A percentile compares a stretch with the other conserved stretches of the same genome.
phyloP scores from a whole-genome alignment of 179 eudicot genomes.

The Heliamphora ciliata region DNA sequence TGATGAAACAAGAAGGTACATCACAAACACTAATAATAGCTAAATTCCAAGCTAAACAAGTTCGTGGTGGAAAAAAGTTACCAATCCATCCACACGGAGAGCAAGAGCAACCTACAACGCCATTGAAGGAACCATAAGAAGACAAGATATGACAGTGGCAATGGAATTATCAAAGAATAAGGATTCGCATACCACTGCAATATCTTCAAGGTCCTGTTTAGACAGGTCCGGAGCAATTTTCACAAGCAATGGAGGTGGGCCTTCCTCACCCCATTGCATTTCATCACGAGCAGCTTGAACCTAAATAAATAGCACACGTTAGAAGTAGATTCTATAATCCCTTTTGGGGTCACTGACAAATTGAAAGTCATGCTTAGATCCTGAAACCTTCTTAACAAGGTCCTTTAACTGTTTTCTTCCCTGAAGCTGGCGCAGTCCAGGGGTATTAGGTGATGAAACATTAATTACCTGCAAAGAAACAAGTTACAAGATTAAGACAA shows the following conservation, averaged over 20 bases:
- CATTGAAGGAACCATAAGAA: constrained; percentile 27
- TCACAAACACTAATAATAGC: not conserved
- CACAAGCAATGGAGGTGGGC: constrained; percentile 97
- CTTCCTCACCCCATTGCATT: constrained; percentile 99
- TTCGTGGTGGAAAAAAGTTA: constrained; percentile 22
- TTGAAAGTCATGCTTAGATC: not conserved
- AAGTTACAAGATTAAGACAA: constrained; percentile 4
- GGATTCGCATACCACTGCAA: constrained; percentile 63
- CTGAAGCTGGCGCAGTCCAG: constrained; percentile 95
- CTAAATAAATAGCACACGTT: constrained; percentile 27
- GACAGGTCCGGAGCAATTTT: constrained; percentile 99
- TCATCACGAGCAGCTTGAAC: constrained; percentile 99
- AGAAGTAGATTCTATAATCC: not conserved
- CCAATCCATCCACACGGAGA: constrained; percentile 95
- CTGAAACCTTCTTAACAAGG: constrained; percentile 82
- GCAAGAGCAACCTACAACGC: constrained; percentile 81
- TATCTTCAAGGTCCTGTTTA: constrained; percentile 95
- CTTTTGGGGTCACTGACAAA: not conserved
- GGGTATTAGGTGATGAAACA: constrained; percentile 96
- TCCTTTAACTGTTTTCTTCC: constrained; percentile 97
- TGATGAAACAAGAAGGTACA: not conserved
- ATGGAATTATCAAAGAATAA: constrained; percentile 12
- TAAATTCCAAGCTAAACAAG: not conserved
- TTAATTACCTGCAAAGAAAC: constrained; percentile 56
- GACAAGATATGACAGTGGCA: constrained; percentile 8